Base-by-base conservation (phyloP, 257 asterid genomes). In the Euphrasia confusa region DNA sequence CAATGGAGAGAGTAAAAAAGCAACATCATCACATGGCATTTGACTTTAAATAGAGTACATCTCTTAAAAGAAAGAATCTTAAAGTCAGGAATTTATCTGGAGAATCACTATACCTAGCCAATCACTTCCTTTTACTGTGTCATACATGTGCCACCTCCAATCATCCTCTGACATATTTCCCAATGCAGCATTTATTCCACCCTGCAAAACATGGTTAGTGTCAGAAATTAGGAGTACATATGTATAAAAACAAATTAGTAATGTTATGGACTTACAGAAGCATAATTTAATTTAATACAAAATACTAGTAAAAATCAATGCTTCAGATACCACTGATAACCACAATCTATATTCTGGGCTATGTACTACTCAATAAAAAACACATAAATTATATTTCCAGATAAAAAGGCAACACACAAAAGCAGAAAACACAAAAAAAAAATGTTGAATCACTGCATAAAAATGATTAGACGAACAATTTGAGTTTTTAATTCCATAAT, bases 131-230 rank as follows among this genome's bases (percentile, higher is more conserved):
- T 92, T 92, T 32, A 92, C 99, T 14, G 97, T 92, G 69, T 89
- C 99, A 72, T 92, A 92, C 99, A 92, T 89, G 80, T 89, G 97
- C 99, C 99, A 92, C 80, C 99, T 83, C 99, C 99, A 92, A 76
- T 92, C 97, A 76, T 92, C 99, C 79, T 92, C 97, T 0, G 88
- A 40, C 99, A 92, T 92, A 75, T 92, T 92, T 71, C 99, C 97
- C 64, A 92, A 62, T 11, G 99, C 99, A 68, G 99, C 99, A 78
- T 92, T 92, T 72, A 92, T 89, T 30, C 99, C 99, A 40, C 99
- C 97, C 99, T 92, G 74, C 61, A 64, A 73, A 15, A 56, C 49
- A 27, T 44, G 17, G 11, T 10, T 32, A 67, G 13, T 4, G 40
- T 59, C 24, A 52, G 21, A 64, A 13, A 49, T 67, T 17, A 63